Conservation (phyloP, 345 rosid genomes). For the Aquilaria sinensis region DNA sequence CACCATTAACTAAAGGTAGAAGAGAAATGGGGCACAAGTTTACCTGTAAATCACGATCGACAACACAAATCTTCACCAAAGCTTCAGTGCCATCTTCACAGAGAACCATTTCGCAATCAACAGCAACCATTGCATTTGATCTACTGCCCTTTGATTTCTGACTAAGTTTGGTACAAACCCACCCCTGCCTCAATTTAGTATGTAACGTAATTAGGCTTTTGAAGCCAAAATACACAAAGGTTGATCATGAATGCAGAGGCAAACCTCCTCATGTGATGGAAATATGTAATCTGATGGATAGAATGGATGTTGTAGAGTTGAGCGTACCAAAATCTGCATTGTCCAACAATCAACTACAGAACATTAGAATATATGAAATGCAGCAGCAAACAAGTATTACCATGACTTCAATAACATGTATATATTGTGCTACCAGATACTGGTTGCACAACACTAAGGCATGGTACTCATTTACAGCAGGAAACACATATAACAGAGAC, state of each 20-base stretch:
- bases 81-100: conserved; percentile 93
- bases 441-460: not conserved
- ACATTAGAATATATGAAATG: conserved; percentile 2
- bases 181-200: conserved; percentile 36
- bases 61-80: conserved; percentile 69
- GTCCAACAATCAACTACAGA: conserved; percentile 34
- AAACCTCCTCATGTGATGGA: conserved; percentile 60
- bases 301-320: conserved; percentile 52
- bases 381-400: not conserved
- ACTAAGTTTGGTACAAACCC: conserved; percentile 50
- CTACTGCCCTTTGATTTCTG: conserved; percentile 36
- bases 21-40: not conserved
- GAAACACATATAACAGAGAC: not conserved
- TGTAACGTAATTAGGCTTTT: not conserved
- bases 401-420: not conserved
- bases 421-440: not conserved
- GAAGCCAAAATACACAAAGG: not conserved
- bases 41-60: conserved; percentile 74
- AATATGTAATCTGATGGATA: conserved; percentile 46
- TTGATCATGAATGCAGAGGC: conserved; percentile 9
- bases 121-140: conserved; percentile 51
- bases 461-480: not conserved
- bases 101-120: conserved; percentile 99
- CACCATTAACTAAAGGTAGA: no score
- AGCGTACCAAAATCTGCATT: conserved; percentile 70